These are phyloP conservation scores for Triangularia setosa DNA, from an alignment of 2,329 filamentous ascomycete species.

Conservation along the genomic window DNA sequence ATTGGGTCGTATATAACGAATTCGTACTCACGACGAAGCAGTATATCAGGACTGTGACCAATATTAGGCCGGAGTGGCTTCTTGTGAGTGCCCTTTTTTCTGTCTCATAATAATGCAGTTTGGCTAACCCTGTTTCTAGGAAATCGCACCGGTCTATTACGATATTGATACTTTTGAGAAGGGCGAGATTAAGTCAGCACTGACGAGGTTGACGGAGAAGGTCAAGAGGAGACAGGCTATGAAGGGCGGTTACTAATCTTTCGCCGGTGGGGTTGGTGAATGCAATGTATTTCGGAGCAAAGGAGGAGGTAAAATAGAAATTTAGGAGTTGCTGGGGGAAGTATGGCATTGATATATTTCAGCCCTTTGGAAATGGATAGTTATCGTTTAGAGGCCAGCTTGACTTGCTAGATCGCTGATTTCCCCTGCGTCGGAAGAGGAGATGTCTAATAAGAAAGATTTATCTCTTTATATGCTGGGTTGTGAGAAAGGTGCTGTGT, in stretches of 20 bases:
- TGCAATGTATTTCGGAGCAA: background rate
- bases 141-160: conserved; percentile 92
- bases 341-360: background rate
- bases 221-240: conserved; percentile 56
- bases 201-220: conserved; percentile 56
- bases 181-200: conserved; percentile 74
- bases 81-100: conserved; percentile 54
- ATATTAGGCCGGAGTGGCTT: conserved; percentile 90
- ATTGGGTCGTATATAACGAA: conserved; percentile 98
- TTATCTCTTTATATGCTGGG: background rate
- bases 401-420: background rate
- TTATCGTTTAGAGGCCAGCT: background rate
- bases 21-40: conserved; percentile 98
- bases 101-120: background rate
- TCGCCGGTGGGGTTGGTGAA: background rate
- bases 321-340: background rate
- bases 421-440: background rate
- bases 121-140: too few relatives aligned
- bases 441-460: background rate
- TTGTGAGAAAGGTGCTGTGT: background rate
- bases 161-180: conserved; percentile 79
- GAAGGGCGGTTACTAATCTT: conserved; percentile 40
- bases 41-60: conserved; percentile 91
- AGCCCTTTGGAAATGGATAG: background rate
- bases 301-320: background rate